Conservation (phyloP, 2,329 filamentous ascomycete genomes). For the Monosporascus ibericus region DNA sequence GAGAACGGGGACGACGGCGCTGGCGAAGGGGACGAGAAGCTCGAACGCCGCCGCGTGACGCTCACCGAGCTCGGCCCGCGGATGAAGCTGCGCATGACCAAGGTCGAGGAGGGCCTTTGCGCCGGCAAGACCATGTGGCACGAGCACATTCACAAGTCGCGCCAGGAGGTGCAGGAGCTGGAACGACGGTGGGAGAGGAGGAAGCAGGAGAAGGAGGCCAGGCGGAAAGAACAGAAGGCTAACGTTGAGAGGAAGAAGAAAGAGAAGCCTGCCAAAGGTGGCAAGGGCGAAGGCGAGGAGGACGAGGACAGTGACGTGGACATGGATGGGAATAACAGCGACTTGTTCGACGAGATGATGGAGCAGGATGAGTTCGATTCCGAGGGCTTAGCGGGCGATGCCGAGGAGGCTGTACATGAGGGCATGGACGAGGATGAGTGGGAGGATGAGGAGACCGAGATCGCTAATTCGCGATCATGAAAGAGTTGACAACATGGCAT, state of each 20-base stretch:
- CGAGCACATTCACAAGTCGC: constrained; percentile 82
- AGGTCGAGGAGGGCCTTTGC: constrained; percentile 92
- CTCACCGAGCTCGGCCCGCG: constrained; percentile 87
- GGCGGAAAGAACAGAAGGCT: constrained; percentile 76
- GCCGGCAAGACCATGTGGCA: constrained; percentile 95
- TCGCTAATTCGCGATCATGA: constrained; percentile 12
- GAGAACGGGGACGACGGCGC: constrained; percentile 39
- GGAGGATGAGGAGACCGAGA: constrained; percentile 40
- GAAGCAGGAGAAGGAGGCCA: constrained; percentile 72
- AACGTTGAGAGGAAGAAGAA: constrained; percentile 85
- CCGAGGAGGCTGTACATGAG: constrained; percentile 42
- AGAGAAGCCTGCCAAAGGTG: constrained; percentile 38
- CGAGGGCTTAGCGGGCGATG: constrained; percentile 44
- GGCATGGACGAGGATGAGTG: constrained; percentile 45
- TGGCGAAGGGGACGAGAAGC: constrained; percentile 40
- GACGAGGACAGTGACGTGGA: constrained; percentile 32
- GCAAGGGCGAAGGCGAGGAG: constrained; percentile 31
- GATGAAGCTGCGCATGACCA: constrained; percentile 82
- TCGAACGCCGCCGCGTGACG: constrained; percentile 85
- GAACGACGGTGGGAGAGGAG: constrained; percentile 78
- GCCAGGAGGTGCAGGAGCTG: constrained; percentile 68
- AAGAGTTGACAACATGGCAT: not conserved
- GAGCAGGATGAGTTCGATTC: constrained; percentile 46
- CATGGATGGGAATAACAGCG: constrained; percentile 35
- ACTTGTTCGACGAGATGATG: constrained; percentile 36